phyloP scores from a whole-genome alignment of 2,329 filamentous ascomycete genomes.

The Parasarocladium wereldwijsianum region DNA sequence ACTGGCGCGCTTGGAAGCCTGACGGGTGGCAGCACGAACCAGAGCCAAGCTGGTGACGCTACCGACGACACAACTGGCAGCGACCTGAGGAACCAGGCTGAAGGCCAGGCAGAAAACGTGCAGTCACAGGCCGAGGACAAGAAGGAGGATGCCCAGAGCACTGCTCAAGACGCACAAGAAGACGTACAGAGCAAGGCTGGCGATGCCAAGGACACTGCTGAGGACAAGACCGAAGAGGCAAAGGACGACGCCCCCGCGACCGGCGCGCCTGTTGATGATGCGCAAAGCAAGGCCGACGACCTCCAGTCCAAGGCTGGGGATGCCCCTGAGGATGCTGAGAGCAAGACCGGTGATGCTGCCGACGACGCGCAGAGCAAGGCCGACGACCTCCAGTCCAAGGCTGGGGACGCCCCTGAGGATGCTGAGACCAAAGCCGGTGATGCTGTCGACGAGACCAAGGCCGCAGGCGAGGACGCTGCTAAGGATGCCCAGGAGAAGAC shows the following conservation, averaged over 20 bases:
- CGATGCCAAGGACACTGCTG: conserved; percentile 7
- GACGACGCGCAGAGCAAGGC: conserved; percentile 1
- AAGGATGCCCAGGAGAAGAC: conserved; percentile 5
- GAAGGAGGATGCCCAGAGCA: not conserved
- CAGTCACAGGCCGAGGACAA: conserved; percentile 2
- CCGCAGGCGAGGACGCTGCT: conserved; percentile 1
- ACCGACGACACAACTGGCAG: conserved; percentile 2
- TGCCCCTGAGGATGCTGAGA: conserved; percentile 1
- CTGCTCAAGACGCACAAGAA: conserved; percentile 6
- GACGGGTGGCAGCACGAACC: conserved; percentile 3
- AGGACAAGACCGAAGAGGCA: conserved; percentile 6
- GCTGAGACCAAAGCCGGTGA: conserved; percentile 5
- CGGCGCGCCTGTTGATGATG: conserved; percentile 6
- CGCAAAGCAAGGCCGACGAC: conserved; percentile 4
- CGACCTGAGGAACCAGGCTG: conserved; percentile 5
- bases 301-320: conserved; percentile 7
- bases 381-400: conserved; percentile 9
- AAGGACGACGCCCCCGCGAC: conserved; percentile 6
- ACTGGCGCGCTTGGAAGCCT: conserved; percentile 11
- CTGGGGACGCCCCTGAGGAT: conserved; percentile 7
- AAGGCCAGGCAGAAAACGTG: not conserved
- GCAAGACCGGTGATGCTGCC: not conserved
- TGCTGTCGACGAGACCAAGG: conserved; percentile 5
- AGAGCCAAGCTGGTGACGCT: conserved; percentile 3
- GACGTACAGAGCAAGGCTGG: conserved; percentile 6